phyloP scores from a whole-genome alignment of 2,329 filamentous ascomycete genomes.

The Huntiella omanensis region DNA sequence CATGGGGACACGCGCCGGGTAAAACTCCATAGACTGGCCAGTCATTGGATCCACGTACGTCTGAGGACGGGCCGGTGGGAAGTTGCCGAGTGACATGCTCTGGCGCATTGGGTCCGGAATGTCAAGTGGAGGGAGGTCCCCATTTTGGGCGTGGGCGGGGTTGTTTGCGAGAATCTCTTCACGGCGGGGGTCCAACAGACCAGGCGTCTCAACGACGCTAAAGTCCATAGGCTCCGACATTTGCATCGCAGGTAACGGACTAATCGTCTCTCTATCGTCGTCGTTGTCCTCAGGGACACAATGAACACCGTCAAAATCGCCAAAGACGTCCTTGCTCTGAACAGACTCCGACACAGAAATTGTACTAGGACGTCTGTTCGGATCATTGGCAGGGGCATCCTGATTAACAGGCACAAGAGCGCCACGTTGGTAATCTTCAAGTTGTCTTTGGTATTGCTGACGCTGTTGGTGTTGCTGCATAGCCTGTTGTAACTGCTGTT shows the following conservation, averaged over 20 bases:
- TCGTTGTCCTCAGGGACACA: slow-evolving; percentile 34
- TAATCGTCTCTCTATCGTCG: not conserved
- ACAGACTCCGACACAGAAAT: slow-evolving; percentile 34
- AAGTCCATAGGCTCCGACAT: slow-evolving; percentile 5
- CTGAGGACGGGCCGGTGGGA: slow-evolving; percentile 23
- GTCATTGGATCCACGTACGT: slow-evolving; percentile 45
- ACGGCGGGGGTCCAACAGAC: not conserved
- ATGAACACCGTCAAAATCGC: slow-evolving; percentile 68
- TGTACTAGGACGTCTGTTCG: not conserved
- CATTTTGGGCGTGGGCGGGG: not conserved
- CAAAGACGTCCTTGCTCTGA: slow-evolving; percentile 47
- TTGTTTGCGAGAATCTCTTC: not conserved
- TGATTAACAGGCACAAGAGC: not conserved
- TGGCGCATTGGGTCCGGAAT: slow-evolving; percentile 1
- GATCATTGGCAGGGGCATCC: not conserved
- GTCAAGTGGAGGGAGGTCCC: not conserved
- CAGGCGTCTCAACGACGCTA: not conserved
- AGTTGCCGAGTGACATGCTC: slow-evolving; percentile 1
- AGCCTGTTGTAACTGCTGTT: not conserved
- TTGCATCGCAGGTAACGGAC: slow-evolving; percentile 1
- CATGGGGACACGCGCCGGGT: slow-evolving; percentile 82
- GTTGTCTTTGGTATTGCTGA: not conserved
- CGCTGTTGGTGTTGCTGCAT: not conserved
- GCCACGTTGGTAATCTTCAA: not conserved
- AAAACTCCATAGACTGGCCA: slow-evolving; percentile 74